Evolutionary conservation across 176 grass and related monocot genomes (phyloP).

Genomic region (Musa itinerans): DNA sequence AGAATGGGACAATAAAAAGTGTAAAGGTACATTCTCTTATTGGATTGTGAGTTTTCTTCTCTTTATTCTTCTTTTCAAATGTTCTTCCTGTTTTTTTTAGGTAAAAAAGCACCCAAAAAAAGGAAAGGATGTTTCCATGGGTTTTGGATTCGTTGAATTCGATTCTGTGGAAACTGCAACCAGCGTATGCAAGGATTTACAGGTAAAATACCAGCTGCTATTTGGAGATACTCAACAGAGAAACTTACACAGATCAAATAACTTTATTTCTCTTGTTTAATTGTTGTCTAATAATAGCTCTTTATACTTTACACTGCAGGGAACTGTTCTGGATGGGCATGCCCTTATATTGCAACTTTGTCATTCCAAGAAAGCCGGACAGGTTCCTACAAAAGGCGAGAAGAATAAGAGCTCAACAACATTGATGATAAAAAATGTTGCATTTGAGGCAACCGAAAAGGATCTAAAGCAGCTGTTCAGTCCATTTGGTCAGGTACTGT

Average conservation of each 20-base stretch:
- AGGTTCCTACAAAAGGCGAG: constrained; percentile 43
- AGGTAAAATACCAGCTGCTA: constrained; percentile 33
- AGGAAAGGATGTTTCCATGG: constrained; percentile 88
- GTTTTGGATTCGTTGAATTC: constrained; percentile 95
- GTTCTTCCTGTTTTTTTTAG: constrained; percentile 32
- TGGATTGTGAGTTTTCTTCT: constrained; percentile 4
- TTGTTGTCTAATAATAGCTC: constrained; percentile 4
- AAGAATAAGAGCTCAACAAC: constrained; percentile 93
- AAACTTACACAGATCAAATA: background rate
- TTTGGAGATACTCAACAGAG: background rate
- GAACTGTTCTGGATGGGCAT: constrained; percentile 88
- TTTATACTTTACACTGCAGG: constrained; percentile 31
- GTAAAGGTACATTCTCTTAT: constrained; percentile 53
- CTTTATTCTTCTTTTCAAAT: constrained; percentile 14
- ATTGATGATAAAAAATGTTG: constrained; percentile 84
- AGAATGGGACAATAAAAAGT: constrained; percentile 65
- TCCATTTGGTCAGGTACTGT: constrained; percentile 86
- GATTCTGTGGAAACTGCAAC: constrained; percentile 86
- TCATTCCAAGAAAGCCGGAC: constrained; percentile 59
- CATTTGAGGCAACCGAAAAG: constrained; percentile 83
- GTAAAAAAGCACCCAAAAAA: constrained; percentile 86
- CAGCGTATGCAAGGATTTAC: constrained; percentile 78
- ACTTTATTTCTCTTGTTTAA: constrained; percentile 6
- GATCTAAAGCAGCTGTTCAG: constrained; percentile 83
- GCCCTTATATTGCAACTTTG: constrained; percentile 90